Conservation (phyloP, 2,329 filamentous ascomycete genomes). For the Helotiales sp. region DNA sequence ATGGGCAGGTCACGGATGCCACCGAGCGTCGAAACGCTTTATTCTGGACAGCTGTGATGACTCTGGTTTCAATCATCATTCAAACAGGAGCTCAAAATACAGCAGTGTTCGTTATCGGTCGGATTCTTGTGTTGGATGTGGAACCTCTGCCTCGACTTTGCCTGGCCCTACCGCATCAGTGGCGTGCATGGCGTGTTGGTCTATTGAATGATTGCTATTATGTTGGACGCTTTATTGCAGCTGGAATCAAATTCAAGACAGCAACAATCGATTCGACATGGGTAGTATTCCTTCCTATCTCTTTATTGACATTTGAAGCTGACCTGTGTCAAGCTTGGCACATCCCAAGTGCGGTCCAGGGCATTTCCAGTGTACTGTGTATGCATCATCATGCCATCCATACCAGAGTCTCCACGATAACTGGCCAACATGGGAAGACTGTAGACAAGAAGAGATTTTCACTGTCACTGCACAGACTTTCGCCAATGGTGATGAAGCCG, state of each 20-base stretch:
- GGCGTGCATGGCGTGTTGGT: slow-evolving; percentile 50
- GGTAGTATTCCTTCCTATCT: slow-evolving; percentile 13
- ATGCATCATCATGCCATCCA: slow-evolving; percentile 30
- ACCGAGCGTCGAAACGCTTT: slow-evolving; percentile 42
- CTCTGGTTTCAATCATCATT: slow-evolving; percentile 29
- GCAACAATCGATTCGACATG: slow-evolving; percentile 43
- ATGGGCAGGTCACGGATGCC: slow-evolving; percentile 45
- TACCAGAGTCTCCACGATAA: slow-evolving; percentile 62
- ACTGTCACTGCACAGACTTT: slow-evolving; percentile 55
- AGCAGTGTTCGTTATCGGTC: slow-evolving; percentile 35
- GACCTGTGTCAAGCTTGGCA: slow-evolving; percentile 38
- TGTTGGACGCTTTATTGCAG: slow-evolving; percentile 43
- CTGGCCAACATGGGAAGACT: slow-evolving; percentile 55
- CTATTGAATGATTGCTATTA: slow-evolving; percentile 47
- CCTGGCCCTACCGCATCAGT: slow-evolving; percentile 52
- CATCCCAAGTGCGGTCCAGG: slow-evolving; percentile 40
- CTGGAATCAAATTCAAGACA: slow-evolving; percentile 45
- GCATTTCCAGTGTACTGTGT: slow-evolving; percentile 37
- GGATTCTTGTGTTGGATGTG: slow-evolving; percentile 35
- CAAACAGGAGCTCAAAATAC: slow-evolving; percentile 34
- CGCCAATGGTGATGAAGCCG: slow-evolving; percentile 56
- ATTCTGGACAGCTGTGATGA: slow-evolving; percentile 27
- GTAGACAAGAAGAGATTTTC: slow-evolving; percentile 55
- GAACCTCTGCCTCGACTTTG: slow-evolving; percentile 38
- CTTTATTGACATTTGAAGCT: background rate